phyloP scores from a whole-genome alignment of 345 rosid genomes.

The Rubroshorea leprosula region DNA sequence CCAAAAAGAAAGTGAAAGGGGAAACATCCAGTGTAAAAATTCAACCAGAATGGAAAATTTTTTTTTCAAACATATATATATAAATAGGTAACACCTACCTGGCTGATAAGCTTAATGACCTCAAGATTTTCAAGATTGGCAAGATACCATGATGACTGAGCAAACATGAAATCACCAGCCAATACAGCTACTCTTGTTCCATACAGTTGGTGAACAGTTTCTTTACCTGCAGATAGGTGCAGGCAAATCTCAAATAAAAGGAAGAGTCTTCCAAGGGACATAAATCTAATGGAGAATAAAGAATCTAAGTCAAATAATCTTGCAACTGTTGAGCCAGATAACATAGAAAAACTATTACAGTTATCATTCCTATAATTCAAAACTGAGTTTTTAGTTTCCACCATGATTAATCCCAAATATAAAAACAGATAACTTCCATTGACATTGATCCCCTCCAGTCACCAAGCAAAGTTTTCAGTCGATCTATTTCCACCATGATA shows the following conservation, averaged over 20 bases:
- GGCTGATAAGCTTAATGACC: conserved; percentile 95
- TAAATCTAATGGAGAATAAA: conserved; percentile 3
- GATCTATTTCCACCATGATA: too few species aligned
- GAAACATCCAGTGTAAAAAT: background rate
- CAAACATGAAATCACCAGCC: conserved; percentile 97
- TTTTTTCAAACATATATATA: background rate
- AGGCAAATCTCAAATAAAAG: conserved; percentile 1
- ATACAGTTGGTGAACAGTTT: conserved; percentile 72
- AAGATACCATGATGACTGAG: conserved; percentile 96
- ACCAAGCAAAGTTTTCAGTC: too few species aligned
- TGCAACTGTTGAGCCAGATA: background rate
- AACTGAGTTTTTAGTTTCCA: too few species aligned
- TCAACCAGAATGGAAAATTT: background rate
- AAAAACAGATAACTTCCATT: too few species aligned
- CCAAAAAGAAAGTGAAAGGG: too few species aligned
- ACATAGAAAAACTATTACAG: too few species aligned
- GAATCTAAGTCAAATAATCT: background rate
- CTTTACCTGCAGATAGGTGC: conserved; percentile 47
- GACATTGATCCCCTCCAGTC: too few species aligned
- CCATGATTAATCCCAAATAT: too few species aligned
- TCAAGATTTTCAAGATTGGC: conserved; percentile 92
- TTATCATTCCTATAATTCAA: too few species aligned
- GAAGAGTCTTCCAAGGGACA: background rate
- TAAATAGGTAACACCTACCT: conserved; percentile 33
- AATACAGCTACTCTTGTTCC: conserved; percentile 89